Percentiles rank a stretch among this genome's conserved stretches.
Evolutionary conservation across 1,284 basidiomycete species (phyloP).

Genomic region (Kwoniella shivajii): DNA sequence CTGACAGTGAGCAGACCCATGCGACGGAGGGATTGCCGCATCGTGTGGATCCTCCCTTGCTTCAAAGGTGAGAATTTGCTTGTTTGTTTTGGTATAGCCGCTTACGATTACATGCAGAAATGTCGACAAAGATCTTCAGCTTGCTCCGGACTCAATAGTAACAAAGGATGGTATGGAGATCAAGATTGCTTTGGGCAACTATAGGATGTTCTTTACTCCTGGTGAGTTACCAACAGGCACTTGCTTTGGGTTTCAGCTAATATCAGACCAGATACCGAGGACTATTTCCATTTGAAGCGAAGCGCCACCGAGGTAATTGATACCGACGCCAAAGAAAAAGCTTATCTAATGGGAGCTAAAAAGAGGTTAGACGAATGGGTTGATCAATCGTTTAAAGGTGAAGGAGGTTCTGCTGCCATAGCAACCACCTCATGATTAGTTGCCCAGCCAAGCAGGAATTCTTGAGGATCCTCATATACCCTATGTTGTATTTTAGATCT

Average conservation of each 20-base stretch:
- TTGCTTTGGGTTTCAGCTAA: not conserved
- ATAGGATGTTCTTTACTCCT: constrained; percentile 73
- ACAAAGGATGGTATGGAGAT: constrained; percentile 60
- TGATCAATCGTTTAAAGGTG: constrained; percentile 13
- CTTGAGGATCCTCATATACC: too few relatives aligned
- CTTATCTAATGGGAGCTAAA: constrained; percentile 16
- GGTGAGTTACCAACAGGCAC: constrained; percentile 41
- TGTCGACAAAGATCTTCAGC: constrained; percentile 2
- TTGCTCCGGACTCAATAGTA: constrained; percentile 3
- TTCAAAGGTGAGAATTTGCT: constrained; percentile 64
- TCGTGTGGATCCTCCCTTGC: constrained; percentile 69
- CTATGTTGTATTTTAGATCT: too few relatives aligned
- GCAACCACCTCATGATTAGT: too few relatives aligned
- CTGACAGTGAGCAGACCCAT: constrained; percentile 56
- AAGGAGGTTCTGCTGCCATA: too few relatives aligned
- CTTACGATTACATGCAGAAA: constrained; percentile 1
- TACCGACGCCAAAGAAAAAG: constrained; percentile 20
- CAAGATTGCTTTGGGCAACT: constrained; percentile 66
- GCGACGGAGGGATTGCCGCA: constrained; percentile 57
- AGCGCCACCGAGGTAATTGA: constrained; percentile 11
- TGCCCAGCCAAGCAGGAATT: too few relatives aligned
- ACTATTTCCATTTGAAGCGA: constrained; percentile 42
- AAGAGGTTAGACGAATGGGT: constrained; percentile 32
- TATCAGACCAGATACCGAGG: constrained; percentile 38
- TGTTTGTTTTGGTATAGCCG: not conserved